A percentile compares a stretch with the other conserved stretches of the same genome.
phyloP scores from a whole-genome alignment of 2,329 filamentous ascomycete species.

The Hortaea sp. region DNA sequence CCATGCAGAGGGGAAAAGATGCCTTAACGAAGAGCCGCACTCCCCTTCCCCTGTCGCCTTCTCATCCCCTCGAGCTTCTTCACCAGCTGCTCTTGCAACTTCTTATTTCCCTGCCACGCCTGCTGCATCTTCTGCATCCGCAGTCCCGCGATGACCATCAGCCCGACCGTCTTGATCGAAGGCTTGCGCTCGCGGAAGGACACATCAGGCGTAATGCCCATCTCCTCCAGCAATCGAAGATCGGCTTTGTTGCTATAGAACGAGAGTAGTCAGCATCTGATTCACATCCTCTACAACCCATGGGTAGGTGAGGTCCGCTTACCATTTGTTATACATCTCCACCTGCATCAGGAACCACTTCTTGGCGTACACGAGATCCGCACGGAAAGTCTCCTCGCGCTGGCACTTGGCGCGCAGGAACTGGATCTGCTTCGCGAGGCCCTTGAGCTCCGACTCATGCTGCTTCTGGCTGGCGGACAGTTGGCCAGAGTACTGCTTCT shows the following conservation, averaged over 20 bases:
- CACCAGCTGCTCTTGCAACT: slow-evolving; percentile 37
- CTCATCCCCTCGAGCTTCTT: slow-evolving; percentile 38
- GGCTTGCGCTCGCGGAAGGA: slow-evolving; percentile 36
- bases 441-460: slow-evolving; percentile 67
- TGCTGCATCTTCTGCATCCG: slow-evolving; percentile 41
- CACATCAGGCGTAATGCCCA: slow-evolving; percentile 54
- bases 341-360: slow-evolving; percentile 69
- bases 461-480: slow-evolving; percentile 56
- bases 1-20: no score
- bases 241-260: slow-evolving; percentile 78
- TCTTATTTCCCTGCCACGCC: slow-evolving; percentile 42
- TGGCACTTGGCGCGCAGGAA: slow-evolving; percentile 76
- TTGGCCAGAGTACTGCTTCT: slow-evolving; percentile 27
- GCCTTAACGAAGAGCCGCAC: no score
- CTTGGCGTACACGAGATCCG: slow-evolving; percentile 78
- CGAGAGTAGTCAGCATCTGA: slow-evolving; percentile 4
- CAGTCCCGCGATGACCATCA: slow-evolving; percentile 39
- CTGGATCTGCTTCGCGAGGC: slow-evolving; percentile 78
- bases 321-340: slow-evolving; percentile 83
- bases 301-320: slow-evolving; percentile 33
- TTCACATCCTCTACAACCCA: not conserved
- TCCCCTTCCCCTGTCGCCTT: slow-evolving; percentile 10
- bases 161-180: slow-evolving; percentile 38
- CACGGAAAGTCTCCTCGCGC: slow-evolving; percentile 70
- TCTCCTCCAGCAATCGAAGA: slow-evolving; percentile 72